These are phyloP conservation scores for Pseudogymnoascus destructans DNA, from an alignment of 2,329 filamentous ascomycete species.

Conservation along the genomic window DNA sequence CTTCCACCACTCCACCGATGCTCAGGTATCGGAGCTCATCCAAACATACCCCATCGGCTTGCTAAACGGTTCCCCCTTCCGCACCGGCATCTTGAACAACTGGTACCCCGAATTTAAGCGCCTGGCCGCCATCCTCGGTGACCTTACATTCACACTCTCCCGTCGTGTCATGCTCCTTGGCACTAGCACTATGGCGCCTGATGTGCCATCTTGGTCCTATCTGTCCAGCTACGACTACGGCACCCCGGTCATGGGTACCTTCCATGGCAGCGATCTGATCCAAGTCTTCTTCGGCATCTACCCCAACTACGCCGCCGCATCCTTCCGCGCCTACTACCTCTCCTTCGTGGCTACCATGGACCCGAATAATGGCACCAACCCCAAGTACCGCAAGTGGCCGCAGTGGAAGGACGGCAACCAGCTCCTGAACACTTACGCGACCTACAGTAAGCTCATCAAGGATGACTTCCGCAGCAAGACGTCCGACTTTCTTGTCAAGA, in stretches of 20 bases:
- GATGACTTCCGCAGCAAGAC: slow-evolving; percentile 37
- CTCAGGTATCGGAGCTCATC: slow-evolving; percentile 43
- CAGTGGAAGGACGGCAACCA: slow-evolving; percentile 37
- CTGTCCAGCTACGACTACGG: slow-evolving; percentile 59
- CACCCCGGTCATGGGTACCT: slow-evolving; percentile 60
- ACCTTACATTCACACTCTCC: slow-evolving; percentile 60
- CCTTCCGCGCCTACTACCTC: slow-evolving; percentile 57
- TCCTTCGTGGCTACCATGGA: slow-evolving; percentile 59
- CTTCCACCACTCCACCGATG: slow-evolving; percentile 43
- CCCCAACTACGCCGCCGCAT: slow-evolving; percentile 46
- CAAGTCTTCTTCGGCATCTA: slow-evolving; percentile 54
- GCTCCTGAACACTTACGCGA: slow-evolving; percentile 37
- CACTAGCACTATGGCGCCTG: slow-evolving; percentile 35
- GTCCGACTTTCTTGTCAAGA: slow-evolving; percentile 30
- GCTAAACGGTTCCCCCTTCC: slow-evolving; percentile 55
- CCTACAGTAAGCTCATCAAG: slow-evolving; percentile 27
- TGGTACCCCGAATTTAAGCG: slow-evolving; percentile 68
- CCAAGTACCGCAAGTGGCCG: slow-evolving; percentile 35
- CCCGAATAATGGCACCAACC: slow-evolving; percentile 44
- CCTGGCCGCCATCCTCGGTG: slow-evolving; percentile 60
- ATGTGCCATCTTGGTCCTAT: slow-evolving; percentile 61
- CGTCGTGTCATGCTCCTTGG: slow-evolving; percentile 49
- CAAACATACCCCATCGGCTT: slow-evolving; percentile 42
- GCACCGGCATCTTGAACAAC: slow-evolving; percentile 54
- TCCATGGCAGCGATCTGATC: slow-evolving; percentile 58